Base-by-base conservation (phyloP, 2,329 filamentous ascomycete genomes). In the Pyrenochaeta sp. region DNA sequence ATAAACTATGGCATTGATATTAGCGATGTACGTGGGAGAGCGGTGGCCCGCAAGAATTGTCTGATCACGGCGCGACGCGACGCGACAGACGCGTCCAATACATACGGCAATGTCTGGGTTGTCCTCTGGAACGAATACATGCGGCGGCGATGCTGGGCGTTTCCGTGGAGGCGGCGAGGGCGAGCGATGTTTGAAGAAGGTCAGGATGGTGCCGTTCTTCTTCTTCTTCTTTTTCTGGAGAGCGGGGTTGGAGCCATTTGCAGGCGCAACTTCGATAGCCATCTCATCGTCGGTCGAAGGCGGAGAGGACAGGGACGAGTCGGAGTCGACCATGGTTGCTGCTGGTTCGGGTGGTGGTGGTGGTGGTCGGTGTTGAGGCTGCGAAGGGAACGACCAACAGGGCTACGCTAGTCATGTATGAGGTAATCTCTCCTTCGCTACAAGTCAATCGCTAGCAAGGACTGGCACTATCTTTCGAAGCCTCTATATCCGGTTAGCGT, bases 61-160 rank as follows among this genome's bases (percentile, higher is more conserved):
- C 42, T 46, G 46, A 68, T 61, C 60, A 61, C 63, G 58, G 58
- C 67, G 68, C 63, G 66, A 64, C 61, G 48, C 32, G 67, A 77
- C 75, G 75, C 69, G 75, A 71, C 64, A 58, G 61, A 75, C 73
- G 68, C 68, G 71, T 71, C 55, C 43, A 45, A 63, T 54, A 91
- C 93, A 78, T 84, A 97, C 93, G 66, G 94, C 90, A 79, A 98
- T 93, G 72, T 95, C 90, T 58, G 90, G 85, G 76, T 96, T 97
- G 75, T 98, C 94, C 58, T 91, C 92, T 51, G 97, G 82, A 23
- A 92, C 89, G 77, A 90, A 91, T 82, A 97, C 92, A 76, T 97
- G 94, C 7, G 91, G 88, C 64, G 94, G 94, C 63, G 93, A 97
- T 17, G 92, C 88, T 52, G 90, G 88, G 74, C 94, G 85, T 82